Evolutionary conservation across 148 eudicot species (phyloP), one percentile per base, ranked within the genome.

Genomic region (Drosera capensis): DNA sequence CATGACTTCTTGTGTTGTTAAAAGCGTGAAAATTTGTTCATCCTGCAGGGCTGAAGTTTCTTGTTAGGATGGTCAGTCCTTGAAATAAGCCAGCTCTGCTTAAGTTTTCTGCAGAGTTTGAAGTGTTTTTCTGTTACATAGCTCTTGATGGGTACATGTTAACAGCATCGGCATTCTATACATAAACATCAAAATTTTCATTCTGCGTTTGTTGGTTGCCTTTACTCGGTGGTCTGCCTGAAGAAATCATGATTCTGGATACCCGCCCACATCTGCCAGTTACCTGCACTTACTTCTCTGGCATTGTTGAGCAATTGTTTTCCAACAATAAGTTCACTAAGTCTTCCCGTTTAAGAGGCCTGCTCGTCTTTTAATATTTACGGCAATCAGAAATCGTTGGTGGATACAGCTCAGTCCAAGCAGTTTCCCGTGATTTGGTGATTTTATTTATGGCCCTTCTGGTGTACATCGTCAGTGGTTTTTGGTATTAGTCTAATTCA

Each of bases 161-260:
- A 63, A 62, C 48, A 59, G 58, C 55, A 41, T 49, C 56, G 36
- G 46, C 45, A 35, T 45, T n/a, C n/a, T n/a, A n/a, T n/a, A n/a
- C n/a, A 37, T 65, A 52, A 57, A 60, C 60, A 43, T 60, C 48
- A 13, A 63, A 64, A 55, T 60, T 40, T 43, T 54, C 45, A 52
- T 53, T 5, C 56, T 55, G 49, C 35, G 14, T 50, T 25, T 64
- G 66, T 37, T 40, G 43, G 40, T 56, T 43, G n/a, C 14, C 25
- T 24, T 56, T 35, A 61, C 48, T 28, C 31, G 23, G 55, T 38
- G n/a, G 40, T 40, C 37, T 51, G 19, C 21, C 28, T 47, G 60
- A 50, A 61, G 49, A 60, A 64, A 65, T 20, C 49, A 82, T 83
- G 94, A 41, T 72, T 45, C 54, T 56, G 61, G 54, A 63, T 58